Evolutionary conservation across 31 red algal genomes (phyloP).

Genomic region (Porphyra umbilicalis): DNA sequence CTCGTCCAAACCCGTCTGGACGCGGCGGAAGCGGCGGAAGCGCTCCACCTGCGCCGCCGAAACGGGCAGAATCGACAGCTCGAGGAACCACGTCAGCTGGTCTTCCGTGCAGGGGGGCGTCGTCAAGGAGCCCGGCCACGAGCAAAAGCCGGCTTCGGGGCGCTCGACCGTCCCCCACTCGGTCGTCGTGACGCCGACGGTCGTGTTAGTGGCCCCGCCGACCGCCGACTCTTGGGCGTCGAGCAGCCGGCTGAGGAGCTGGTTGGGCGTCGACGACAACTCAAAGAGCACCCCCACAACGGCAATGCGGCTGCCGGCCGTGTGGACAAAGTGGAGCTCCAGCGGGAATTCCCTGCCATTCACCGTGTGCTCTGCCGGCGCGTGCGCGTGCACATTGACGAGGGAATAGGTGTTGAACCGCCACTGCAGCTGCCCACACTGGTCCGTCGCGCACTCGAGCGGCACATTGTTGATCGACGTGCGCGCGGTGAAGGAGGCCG

Average conservation of each 20-base stretch:
- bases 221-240: too few relatives aligned
- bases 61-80: slow-evolving; percentile 18
- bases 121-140: slow-evolving; percentile 49
- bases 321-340: slow-evolving; percentile 60
- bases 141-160: slow-evolving; percentile 37
- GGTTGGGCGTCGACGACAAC: background rate
- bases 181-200: too few relatives aligned
- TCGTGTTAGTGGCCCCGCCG: too few relatives aligned
- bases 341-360: slow-evolving; percentile 37
- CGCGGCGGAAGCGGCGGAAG: background rate
- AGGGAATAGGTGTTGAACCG: slow-evolving; percentile 5
- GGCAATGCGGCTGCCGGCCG: slow-evolving; percentile 25
- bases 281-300: slow-evolving; percentile 53
- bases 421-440: slow-evolving; percentile 21
- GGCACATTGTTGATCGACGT: slow-evolving; percentile 12
- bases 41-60: slow-evolving; percentile 42
- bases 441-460: slow-evolving; percentile 12
- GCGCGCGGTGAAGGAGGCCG: background rate
- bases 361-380: slow-evolving; percentile 26
- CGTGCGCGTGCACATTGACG: slow-evolving; percentile 48
- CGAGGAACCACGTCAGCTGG: slow-evolving; percentile 51
- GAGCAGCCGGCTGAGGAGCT: too few relatives aligned
- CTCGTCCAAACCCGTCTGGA: slow-evolving; percentile 11
- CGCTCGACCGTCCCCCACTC: slow-evolving; percentile 11
- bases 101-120: slow-evolving; percentile 66